These are phyloP conservation scores for Umbellularia californica DNA, from an alignment of 164 flowering plant genomes.

Conservation along the genomic window DNA sequence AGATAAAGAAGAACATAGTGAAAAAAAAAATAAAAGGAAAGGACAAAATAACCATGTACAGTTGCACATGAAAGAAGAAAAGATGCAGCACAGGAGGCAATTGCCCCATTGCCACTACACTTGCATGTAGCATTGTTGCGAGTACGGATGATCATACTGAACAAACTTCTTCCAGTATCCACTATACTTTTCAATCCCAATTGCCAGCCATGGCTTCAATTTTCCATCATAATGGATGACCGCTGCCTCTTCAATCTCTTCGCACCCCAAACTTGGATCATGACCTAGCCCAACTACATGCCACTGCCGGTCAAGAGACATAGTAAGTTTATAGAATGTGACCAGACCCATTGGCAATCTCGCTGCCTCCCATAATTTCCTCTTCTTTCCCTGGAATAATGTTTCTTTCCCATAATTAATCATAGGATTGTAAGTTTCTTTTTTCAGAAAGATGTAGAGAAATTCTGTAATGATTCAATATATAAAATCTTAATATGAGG, in stretches of 20 bases:
- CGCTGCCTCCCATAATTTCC: constrained; percentile 61
- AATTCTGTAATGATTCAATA: no score
- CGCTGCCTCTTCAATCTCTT: constrained; percentile 59
- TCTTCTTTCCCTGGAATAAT: constrained; percentile 52
- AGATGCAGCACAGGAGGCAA: not conserved
- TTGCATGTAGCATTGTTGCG: constrained; percentile 87
- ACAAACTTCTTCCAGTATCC: constrained; percentile 67
- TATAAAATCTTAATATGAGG: no score
- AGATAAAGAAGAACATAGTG: not conserved
- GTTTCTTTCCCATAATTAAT: not conserved
- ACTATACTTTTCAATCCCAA: constrained; percentile 59
- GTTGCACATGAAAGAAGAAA: not conserved
- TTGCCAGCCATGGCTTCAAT: constrained; percentile 94
- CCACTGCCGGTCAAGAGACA: constrained; percentile 64
- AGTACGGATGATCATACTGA: constrained; percentile 52
- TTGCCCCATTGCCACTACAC: constrained; percentile 19
- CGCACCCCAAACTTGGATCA: constrained; percentile 34
- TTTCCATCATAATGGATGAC: constrained; percentile 86
- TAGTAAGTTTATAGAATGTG: constrained; percentile 65
- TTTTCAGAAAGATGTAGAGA: no score
- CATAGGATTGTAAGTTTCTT: no score
- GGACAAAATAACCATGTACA: not conserved
- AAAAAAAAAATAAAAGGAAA: no score
- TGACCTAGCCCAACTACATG: constrained; percentile 76
- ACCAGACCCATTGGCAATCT: constrained; percentile 79